These are phyloP conservation scores for Phytophthora pluvialis DNA, from an alignment of 352 stramenopile species.

Conservation along the genomic window DNA sequence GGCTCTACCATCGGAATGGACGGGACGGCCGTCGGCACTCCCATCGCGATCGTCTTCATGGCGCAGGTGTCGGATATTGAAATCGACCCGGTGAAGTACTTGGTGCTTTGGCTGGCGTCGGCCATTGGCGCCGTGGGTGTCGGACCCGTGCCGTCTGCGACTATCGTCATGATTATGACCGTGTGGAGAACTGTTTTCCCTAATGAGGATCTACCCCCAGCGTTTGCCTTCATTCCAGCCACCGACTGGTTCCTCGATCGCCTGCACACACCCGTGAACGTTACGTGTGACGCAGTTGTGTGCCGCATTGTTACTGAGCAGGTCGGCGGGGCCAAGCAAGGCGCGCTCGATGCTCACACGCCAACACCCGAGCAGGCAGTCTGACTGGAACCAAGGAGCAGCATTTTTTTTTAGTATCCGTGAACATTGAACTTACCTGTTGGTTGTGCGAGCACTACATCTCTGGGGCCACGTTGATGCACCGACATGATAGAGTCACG, in stretches of 20 bases:
- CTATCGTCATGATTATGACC: slow-evolving; percentile 73
- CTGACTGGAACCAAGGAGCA: too few relatives aligned
- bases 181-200: slow-evolving; percentile 71
- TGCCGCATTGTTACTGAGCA: slow-evolving; percentile 56
- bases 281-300: slow-evolving; percentile 64
- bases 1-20: slow-evolving; percentile 70
- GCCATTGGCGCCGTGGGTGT: slow-evolving; percentile 71
- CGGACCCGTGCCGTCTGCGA: slow-evolving; percentile 65
- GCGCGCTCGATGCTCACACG: too few relatives aligned
- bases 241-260: slow-evolving; percentile 51
- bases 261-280: neutral
- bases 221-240: slow-evolving; percentile 63
- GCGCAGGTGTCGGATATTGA: slow-evolving; percentile 49
- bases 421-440: too few relatives aligned
- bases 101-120: slow-evolving; percentile 60
- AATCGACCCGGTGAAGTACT: slow-evolving; percentile 45
- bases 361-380: too few relatives aligned
- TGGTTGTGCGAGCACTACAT: too few relatives aligned
- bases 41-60: slow-evolving; percentile 73
- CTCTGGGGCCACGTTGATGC: too few relatives aligned
- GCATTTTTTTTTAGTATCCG: too few relatives aligned
- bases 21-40: slow-evolving; percentile 66
- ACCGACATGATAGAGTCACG: too few relatives aligned
- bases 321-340: neutral
- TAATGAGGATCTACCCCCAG: slow-evolving; percentile 40